Conservation (phyloP, 495 filamentous ascomycete genomes). For the Xylaria scruposa region DNA sequence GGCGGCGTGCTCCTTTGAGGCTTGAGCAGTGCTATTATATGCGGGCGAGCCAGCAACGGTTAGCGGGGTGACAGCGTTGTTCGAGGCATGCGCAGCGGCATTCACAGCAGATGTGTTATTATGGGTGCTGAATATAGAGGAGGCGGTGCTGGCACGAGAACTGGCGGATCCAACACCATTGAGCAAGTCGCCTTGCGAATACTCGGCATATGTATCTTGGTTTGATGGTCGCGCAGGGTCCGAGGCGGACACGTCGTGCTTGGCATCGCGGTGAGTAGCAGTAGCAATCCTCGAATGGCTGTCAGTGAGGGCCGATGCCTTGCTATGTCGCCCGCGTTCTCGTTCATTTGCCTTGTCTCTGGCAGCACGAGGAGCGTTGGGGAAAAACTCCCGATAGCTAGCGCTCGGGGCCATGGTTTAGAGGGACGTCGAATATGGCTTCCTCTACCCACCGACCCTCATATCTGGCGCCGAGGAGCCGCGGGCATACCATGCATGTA, state of each 20-base stretch:
- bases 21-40: constrained; percentile 47
- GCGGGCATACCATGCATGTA: constrained; percentile 52
- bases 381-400: constrained; percentile 90
- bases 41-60: constrained; percentile 81
- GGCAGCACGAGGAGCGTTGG: constrained; percentile 73
- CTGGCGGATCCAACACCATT: constrained; percentile 70
- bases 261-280: constrained; percentile 42
- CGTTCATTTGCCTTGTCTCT: constrained; percentile 63
- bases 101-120: constrained; percentile 55
- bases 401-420: constrained; percentile 78
- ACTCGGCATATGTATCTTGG: constrained; percentile 62
- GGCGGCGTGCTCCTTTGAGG: constrained; percentile 48
- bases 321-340: constrained; percentile 49
- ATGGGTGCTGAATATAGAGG: constrained; percentile 67
- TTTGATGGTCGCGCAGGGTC: constrained; percentile 46
- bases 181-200: constrained; percentile 64
- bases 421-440: constrained; percentile 50
- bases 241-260: constrained; percentile 46
- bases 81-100: constrained; percentile 54
- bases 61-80: constrained; percentile 73
- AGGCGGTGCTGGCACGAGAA: constrained; percentile 68
- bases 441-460: constrained; percentile 60
- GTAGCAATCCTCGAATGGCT: constrained; percentile 48
- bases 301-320: constrained; percentile 57
- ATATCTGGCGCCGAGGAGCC: constrained; percentile 53